These are phyloP conservation scores for Russula vinacea DNA, from an alignment of 768 basidiomycete genomes.

Conservation along the genomic window DNA sequence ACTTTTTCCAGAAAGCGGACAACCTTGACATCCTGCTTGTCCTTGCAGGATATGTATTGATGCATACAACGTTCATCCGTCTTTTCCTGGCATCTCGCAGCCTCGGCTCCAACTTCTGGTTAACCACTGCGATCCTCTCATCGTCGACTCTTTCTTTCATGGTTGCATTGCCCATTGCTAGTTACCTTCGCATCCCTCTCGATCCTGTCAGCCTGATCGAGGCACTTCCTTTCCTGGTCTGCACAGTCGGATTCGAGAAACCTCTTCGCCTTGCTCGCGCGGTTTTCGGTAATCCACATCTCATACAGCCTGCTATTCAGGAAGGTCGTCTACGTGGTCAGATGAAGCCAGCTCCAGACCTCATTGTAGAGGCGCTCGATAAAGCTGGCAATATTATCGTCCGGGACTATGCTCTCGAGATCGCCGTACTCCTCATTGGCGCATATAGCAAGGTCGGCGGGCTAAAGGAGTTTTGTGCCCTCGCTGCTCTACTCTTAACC, in stretches of 20 bases:
- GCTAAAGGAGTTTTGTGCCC: slow-evolving; percentile 88
- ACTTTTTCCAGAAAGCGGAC: slow-evolving; percentile 69
- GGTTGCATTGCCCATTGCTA: slow-evolving; percentile 71
- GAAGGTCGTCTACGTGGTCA: slow-evolving; percentile 38
- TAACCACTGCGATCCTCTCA: slow-evolving; percentile 71
- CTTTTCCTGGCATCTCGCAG: slow-evolving; percentile 85
- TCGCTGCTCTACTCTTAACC: slow-evolving; percentile 82
- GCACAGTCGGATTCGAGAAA: slow-evolving; percentile 98
- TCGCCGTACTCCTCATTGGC: slow-evolving; percentile 83
- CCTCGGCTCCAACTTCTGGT: slow-evolving; percentile 74
- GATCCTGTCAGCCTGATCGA: slow-evolving; percentile 93
- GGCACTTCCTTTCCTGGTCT: slow-evolving; percentile 95
- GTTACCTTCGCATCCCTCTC: slow-evolving; percentile 78
- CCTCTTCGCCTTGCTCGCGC: slow-evolving; percentile 87
- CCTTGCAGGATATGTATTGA: slow-evolving; percentile 87
- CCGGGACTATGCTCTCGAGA: slow-evolving; percentile 89
- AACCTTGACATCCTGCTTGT: slow-evolving; percentile 95
- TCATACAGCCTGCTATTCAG: slow-evolving; percentile 34
- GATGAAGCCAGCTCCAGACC: slow-evolving; percentile 75
- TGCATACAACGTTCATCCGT: slow-evolving; percentile 94
- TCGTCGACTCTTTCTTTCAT: slow-evolving; percentile 82
- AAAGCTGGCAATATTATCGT: slow-evolving; percentile 80
- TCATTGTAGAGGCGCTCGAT: slow-evolving; percentile 80
- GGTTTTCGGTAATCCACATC: slow-evolving; percentile 79
- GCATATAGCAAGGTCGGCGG: slow-evolving; percentile 86